phyloP scores from a whole-genome alignment of 768 basidiomycete genomes.

The Termitomyces sp. region DNA sequence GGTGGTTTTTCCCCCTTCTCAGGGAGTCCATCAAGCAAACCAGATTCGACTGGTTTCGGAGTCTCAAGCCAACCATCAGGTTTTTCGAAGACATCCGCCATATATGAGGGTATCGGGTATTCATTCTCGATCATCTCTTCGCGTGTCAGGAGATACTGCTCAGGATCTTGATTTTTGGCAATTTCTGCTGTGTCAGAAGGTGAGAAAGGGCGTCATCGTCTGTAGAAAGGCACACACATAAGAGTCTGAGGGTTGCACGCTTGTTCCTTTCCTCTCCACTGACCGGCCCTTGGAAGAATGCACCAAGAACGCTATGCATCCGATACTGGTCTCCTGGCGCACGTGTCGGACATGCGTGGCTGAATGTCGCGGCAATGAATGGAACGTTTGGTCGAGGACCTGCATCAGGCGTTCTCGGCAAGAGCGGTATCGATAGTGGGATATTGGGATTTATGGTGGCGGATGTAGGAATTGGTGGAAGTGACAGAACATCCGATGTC shows the following conservation, averaged over 20 bases:
- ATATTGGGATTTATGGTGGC: constrained; percentile 52
- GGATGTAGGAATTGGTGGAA: constrained; percentile 70
- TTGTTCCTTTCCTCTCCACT: constrained; percentile 77
- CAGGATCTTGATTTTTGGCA: constrained; percentile 58
- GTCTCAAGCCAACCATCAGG: constrained; percentile 81
- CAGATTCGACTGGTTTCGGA: constrained; percentile 39
- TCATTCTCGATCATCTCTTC: constrained; percentile 95
- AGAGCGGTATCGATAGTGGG: constrained; percentile 38
- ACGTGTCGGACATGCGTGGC: constrained; percentile 89
- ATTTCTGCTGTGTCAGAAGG: constrained; percentile 47
- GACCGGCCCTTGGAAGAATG: constrained; percentile 80
- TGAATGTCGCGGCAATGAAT: constrained; percentile 78
- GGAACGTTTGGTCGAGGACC: constrained; percentile 40
- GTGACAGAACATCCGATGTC: constrained; percentile 64
- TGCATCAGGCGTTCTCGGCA: constrained; percentile 21
- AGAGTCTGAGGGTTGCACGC: constrained; percentile 39
- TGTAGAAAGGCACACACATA: constrained; percentile 26
- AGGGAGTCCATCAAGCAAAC: constrained; percentile 23
- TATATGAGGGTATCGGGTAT: constrained; percentile 85
- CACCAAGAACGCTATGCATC: constrained; percentile 82
- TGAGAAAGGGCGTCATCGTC: background rate
- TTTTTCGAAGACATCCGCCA: constrained; percentile 67
- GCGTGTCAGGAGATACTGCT: constrained; percentile 68
- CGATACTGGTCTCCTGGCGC: constrained; percentile 86
- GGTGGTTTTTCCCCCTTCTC: constrained; percentile 22